phyloP scores from a whole-genome alignment of 495 filamentous ascomycete genomes.

The Hypoxylon fragiforme region DNA sequence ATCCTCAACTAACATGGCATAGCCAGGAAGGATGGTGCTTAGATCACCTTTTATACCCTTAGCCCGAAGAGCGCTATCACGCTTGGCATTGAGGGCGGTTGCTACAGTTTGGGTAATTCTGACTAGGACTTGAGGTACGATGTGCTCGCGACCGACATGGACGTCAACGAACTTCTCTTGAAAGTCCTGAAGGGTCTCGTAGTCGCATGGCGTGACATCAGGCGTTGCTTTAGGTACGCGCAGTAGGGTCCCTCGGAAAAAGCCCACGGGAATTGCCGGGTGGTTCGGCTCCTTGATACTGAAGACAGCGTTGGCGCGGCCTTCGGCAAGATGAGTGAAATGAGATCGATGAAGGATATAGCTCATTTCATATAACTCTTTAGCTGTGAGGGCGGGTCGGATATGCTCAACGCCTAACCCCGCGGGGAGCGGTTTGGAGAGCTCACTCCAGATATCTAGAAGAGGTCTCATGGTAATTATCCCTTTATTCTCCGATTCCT shows the following conservation, averaged over 20 bases:
- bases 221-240: constrained; percentile 64
- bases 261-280: constrained; percentile 16
- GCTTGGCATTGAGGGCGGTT: constrained; percentile 30
- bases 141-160: constrained; percentile 58
- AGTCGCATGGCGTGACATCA: constrained; percentile 55
- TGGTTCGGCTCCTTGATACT: constrained; percentile 49
- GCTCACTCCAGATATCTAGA: constrained; percentile 31
- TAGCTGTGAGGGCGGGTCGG: constrained; percentile 4
- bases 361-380: constrained; percentile 27
- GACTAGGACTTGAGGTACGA: constrained; percentile 64
- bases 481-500: too few relatives aligned
- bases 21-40: constrained; percentile 62
- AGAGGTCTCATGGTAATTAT: constrained; percentile 25
- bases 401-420: constrained; percentile 19
- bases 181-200: constrained; percentile 58
- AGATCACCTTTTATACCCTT: constrained; percentile 36
- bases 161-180: constrained; percentile 61
- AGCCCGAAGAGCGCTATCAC: constrained; percentile 18
- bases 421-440: constrained; percentile 28
- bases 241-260: constrained; percentile 57
- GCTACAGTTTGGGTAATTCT: constrained; percentile 52
- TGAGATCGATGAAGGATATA: constrained; percentile 23
- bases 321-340: constrained; percentile 56
- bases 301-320: constrained; percentile 74
- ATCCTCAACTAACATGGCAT: constrained; percentile 76